Percentiles rank a stretch among this genome's conserved stretches.
Evolutionary conservation across 345 rosid genomes (phyloP).

Genomic region (Adansonia digitata): DNA sequence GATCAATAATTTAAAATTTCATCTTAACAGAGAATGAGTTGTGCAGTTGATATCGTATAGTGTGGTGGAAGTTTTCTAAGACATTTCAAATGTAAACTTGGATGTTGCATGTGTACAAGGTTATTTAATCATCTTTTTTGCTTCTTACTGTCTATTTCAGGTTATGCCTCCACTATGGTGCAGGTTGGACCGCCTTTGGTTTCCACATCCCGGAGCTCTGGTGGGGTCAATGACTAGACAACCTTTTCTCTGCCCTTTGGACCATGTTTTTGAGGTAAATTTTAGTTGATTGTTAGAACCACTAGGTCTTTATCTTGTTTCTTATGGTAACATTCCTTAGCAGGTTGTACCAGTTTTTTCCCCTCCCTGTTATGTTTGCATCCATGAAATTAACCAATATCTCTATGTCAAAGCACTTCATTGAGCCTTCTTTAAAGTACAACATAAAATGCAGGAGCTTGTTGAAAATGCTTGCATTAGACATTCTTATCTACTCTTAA

Average conservation of each 20-base stretch:
- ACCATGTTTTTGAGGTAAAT: slow-evolving; percentile 92
- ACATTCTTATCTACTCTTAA: background rate
- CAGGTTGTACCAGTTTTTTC: background rate
- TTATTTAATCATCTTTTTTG: slow-evolving; percentile 3
- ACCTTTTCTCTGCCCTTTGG: slow-evolving; percentile 95
- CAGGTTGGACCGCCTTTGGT: slow-evolving; percentile 97
- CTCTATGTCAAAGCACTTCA: background rate
- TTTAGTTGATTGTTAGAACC: slow-evolving; percentile 7
- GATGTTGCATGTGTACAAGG: background rate
- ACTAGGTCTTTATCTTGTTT: background rate
- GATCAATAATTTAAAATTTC: background rate
- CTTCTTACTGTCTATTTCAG: slow-evolving; percentile 34
- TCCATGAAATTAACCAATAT: background rate
- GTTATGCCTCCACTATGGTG: slow-evolving; percentile 99
- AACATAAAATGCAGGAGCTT: background rate
- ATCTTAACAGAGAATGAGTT: background rate
- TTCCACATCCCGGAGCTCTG: slow-evolving; percentile 91
- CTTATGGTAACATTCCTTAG: background rate
- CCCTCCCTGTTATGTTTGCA: background rate
- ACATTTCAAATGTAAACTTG: slow-evolving; percentile 2
- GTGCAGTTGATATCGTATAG: background rate
- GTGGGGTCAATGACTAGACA: slow-evolving; percentile 86
- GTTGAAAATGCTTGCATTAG: background rate
- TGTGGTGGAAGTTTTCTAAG: background rate
- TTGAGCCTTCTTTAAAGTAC: background rate